Percentiles rank a stretch among this genome's conserved stretches.
Evolutionary conservation across 768 basidiomycete genomes (phyloP).

Genomic region (Russula compacta): DNA sequence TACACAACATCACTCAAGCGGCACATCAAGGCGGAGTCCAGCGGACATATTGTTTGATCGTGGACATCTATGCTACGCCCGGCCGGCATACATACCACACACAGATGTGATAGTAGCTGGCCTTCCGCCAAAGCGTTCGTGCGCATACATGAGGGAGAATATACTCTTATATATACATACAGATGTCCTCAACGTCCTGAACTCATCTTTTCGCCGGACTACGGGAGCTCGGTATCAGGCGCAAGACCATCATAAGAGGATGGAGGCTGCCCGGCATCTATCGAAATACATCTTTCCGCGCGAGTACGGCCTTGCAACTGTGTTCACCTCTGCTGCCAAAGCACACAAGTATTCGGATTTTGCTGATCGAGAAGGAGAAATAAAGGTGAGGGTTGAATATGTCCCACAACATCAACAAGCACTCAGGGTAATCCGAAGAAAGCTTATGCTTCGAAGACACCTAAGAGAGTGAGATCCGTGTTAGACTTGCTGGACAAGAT

Average conservation of each 20-base stretch:
- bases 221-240: constrained; percentile 23
- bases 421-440: constrained; percentile 24
- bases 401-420: neutral
- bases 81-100: constrained; percentile 46
- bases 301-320: constrained; percentile 58
- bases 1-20: neutral
- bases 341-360: constrained; percentile 40
- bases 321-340: constrained; percentile 35
- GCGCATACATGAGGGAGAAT: neutral
- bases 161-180: neutral
- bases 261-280: constrained; percentile 48
- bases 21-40: constrained; percentile 32
- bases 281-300: constrained; percentile 82
- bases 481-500: constrained; percentile 50
- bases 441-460: constrained; percentile 53
- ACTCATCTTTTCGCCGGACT: constrained; percentile 35
- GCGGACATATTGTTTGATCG: constrained; percentile 47
- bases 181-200: constrained; percentile 63
- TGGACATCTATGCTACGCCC: constrained; percentile 56
- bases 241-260: constrained; percentile 39
- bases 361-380: constrained; percentile 56
- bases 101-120: constrained; percentile 48
- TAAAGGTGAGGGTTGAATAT: constrained; percentile 39
- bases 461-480: constrained; percentile 53
- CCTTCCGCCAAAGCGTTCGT: constrained; percentile 57